Percentiles rank a stretch among this genome's conserved stretches.
Conservation (phyloP, 257 asterid species). For the Solanum phureja region DNA sequence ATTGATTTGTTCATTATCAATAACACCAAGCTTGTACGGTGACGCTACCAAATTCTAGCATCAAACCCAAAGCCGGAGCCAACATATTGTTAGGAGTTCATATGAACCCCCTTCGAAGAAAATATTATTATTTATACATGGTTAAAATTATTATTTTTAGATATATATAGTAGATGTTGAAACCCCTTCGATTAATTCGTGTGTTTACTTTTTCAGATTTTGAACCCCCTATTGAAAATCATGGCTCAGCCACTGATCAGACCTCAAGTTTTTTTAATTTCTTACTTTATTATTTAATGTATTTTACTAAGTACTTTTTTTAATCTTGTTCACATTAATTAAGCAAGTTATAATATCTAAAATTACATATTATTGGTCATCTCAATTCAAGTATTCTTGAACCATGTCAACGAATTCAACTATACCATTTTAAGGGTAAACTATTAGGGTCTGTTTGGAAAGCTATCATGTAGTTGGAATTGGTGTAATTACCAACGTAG, state of each 20-base stretch:
- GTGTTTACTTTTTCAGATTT: background rate
- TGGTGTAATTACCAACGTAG: background rate
- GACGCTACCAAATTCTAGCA: background rate
- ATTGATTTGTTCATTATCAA: background rate
- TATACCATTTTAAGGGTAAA: too few species aligned
- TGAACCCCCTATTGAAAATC: background rate
- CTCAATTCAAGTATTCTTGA: background rate
- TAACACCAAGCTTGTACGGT: background rate
- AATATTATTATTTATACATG: background rate
- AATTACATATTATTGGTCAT: background rate
- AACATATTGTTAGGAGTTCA: background rate
- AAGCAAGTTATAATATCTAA: background rate
- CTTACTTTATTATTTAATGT: background rate
- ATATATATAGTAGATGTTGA: too few species aligned
- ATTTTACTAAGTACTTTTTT: too few species aligned
- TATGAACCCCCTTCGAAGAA: background rate
- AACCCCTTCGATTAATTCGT: background rate
- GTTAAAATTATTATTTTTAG: background rate
- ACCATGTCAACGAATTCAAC: background rate
- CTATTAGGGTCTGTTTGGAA: background rate
- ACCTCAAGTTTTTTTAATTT: background rate
- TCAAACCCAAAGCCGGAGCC: background rate
- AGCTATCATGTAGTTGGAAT: background rate
- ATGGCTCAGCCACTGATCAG: background rate
- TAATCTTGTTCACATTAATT: background rate